Conservation (phyloP, 371 early-diverging fungal species). For the Syncephalastrum contaminatum region DNA sequence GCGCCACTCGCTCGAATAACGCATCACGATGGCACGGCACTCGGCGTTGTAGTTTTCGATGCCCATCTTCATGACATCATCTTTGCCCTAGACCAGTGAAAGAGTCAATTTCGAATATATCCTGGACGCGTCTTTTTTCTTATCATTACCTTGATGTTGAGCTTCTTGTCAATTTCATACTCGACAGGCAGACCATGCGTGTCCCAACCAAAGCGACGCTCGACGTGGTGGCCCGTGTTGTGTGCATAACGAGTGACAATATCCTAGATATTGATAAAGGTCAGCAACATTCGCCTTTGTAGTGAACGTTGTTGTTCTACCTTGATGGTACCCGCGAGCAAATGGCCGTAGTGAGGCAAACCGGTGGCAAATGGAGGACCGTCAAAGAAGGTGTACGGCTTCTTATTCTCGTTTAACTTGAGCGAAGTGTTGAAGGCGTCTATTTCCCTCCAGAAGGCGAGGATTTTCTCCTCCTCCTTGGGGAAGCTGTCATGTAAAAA, state of each 20-base stretch:
- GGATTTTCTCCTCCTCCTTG: slow-evolving; percentile 94
- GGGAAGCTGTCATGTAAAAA: slow-evolving; percentile 74
- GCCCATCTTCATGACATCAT: slow-evolving; percentile 97
- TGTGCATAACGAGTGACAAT: slow-evolving; percentile 98
- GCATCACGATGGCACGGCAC: slow-evolving; percentile 99
- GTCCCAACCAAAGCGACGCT: slow-evolving; percentile 99
- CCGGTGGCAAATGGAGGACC: slow-evolving; percentile 99
- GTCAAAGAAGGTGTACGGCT: slow-evolving; percentile 95
- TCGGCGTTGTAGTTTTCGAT: slow-evolving; percentile 99
- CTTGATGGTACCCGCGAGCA: slow-evolving; percentile 99
- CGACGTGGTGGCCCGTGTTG: slow-evolving; percentile 97
- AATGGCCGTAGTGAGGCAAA: slow-evolving; percentile 99
- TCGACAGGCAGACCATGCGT: slow-evolving; percentile 99
- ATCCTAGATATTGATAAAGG: slow-evolving; percentile 63
- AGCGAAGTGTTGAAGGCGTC: slow-evolving; percentile 96
- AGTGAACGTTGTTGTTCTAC: slow-evolving; percentile 31
- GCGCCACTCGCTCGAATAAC: slow-evolving; percentile 98
- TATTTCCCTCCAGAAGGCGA: slow-evolving; percentile 96
- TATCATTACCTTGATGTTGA: slow-evolving; percentile 76
- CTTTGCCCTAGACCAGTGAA: slow-evolving; percentile 69
- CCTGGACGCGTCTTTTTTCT: background rate
- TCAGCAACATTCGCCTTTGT: background rate
- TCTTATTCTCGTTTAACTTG: slow-evolving; percentile 90
- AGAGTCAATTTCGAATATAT: no score
- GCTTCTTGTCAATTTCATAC: slow-evolving; percentile 99